Evolutionary conservation across 2,329 filamentous ascomycete genomes (phyloP), one percentile per base, ranked within the genome.

Genomic region (Harringtonia aguacate): DNA sequence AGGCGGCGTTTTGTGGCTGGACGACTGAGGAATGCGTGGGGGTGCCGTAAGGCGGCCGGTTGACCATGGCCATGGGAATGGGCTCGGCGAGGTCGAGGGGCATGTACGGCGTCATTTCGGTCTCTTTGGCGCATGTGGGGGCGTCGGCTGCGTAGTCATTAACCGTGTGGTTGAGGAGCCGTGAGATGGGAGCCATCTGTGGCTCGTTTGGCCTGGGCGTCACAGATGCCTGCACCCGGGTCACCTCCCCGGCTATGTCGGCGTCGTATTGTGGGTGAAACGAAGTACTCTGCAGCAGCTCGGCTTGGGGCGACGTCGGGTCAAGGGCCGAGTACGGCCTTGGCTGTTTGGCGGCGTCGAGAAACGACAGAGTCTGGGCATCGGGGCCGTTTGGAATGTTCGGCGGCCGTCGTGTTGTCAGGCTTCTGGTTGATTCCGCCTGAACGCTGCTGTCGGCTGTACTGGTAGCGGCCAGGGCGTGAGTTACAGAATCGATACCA

Each of bases 1-100:
- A 89, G 0, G 79, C 81, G 40, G 79, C 81, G 53, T 90, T 88
- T 53, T 90, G 85, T 0, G 85, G 85, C 3, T 78, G 80, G 39
- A 72, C 66, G 3, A 79, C 64, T 17, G 72, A 77, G 17, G 67
- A 64, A 45, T 81, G 75, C 51, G 76, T 82, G 2, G 77, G 70
- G 0, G 70, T 65, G 1, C 82, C 82, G 55, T 79, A 83, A 0
- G 84, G 81, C 18, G 75, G 69, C 3, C 84, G 73, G 50, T 78
- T 82, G 1, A 86, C 81, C 39, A 88, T 64, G 1, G 82, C 84
- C 50, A 88, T 85, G 0, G 84, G 81, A 15, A 86, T 75, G 0
- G 75, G 68, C 3, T 69, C 62, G 47, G 77, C 72, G 0, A 61
- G 57, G 0, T 66, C 64, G 20, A 77, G 66, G 0, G 75, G 61